Percentiles rank a stretch among this genome's conserved stretches.
These are phyloP conservation scores for Aspergillus cavernicola DNA, from an alignment of 495 filamentous ascomycete genomes.

Conservation along the genomic window DNA sequence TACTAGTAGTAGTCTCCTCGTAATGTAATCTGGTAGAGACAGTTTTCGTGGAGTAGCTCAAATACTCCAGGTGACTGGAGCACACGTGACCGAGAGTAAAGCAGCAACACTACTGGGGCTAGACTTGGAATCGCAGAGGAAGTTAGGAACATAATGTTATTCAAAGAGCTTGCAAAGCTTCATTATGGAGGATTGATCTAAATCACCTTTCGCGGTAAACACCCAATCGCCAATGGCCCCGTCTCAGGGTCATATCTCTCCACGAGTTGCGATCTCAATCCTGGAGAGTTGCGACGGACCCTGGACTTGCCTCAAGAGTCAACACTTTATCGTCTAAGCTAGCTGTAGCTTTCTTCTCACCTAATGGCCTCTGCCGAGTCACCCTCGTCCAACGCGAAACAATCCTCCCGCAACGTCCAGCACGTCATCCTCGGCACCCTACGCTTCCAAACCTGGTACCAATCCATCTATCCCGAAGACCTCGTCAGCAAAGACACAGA, in stretches of 20 bases:
- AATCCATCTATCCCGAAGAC: conserved; percentile 74
- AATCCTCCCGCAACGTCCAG: conserved; percentile 60
- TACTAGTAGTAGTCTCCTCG: no score
- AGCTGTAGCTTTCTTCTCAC: no score
- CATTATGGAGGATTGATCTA: not conserved
- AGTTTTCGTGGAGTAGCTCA: no score
- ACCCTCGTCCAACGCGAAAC: conserved; percentile 27
- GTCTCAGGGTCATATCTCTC: not conserved
- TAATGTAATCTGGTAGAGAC: no score
- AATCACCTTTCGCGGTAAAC: not conserved
- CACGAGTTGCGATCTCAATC: not conserved
- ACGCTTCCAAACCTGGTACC: conserved; percentile 74
- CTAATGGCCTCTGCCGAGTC: conserved; percentile 31
- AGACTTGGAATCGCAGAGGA: no score
- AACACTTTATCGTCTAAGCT: no score
- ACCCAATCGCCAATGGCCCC: conserved; percentile 2
- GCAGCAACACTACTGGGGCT: no score
- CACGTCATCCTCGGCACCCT: conserved; percentile 72
- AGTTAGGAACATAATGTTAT: no score
- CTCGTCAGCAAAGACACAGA: conserved; percentile 61
- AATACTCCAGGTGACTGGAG: no score
- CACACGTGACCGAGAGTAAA: not conserved
- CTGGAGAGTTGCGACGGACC: not conserved
- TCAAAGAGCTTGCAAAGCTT: no score
- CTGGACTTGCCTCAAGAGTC: not conserved